Conservation (phyloP, 768 basidiomycete species). For the Obba rivulosa region DNA sequence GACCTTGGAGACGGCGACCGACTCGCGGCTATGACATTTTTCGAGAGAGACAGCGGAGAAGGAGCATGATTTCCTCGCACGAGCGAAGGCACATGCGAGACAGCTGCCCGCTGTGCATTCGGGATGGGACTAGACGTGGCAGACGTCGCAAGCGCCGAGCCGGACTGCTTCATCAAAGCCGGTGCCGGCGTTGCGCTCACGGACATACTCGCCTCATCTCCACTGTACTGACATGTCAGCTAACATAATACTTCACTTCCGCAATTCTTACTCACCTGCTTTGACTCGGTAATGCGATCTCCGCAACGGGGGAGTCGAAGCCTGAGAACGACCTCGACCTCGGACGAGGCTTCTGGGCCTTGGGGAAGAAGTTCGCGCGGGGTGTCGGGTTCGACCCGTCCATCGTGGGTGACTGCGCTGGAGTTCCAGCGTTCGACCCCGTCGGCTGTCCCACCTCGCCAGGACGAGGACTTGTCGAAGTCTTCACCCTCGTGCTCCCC, state of each 20-base stretch:
- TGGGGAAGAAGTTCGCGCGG: slow-evolving; percentile 61
- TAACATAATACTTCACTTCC: slow-evolving; percentile 4
- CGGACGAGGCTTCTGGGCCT: slow-evolving; percentile 42
- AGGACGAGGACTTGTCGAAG: too few species aligned
- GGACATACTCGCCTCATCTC: too few species aligned
- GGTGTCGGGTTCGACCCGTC: slow-evolving; percentile 29
- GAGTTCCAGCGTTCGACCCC: neutral
- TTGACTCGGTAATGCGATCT: slow-evolving; percentile 13
- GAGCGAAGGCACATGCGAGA: slow-evolving; percentile 18
- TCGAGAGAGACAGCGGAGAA: slow-evolving; percentile 39
- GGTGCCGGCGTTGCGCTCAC: neutral
- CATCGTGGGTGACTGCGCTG: neutral
- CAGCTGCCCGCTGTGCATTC: slow-evolving; percentile 21
- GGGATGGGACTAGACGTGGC: slow-evolving; percentile 16
- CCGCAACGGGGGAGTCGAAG: slow-evolving; percentile 40
- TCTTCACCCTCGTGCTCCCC: neutral
- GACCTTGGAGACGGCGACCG: slow-evolving; percentile 16
- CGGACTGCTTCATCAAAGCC: slow-evolving; percentile 16
- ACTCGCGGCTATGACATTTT: slow-evolving; percentile 21
- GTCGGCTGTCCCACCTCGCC: too few species aligned
- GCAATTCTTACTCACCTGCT: slow-evolving; percentile 13
- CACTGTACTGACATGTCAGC: neutral
- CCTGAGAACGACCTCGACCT: slow-evolving; percentile 74
- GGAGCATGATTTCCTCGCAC: slow-evolving; percentile 29
- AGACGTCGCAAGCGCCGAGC: slow-evolving; percentile 10